These are phyloP conservation scores for Hypomyces perniciosus DNA, from an alignment of 2,329 filamentous ascomycete genomes.

Conservation along the genomic window DNA sequence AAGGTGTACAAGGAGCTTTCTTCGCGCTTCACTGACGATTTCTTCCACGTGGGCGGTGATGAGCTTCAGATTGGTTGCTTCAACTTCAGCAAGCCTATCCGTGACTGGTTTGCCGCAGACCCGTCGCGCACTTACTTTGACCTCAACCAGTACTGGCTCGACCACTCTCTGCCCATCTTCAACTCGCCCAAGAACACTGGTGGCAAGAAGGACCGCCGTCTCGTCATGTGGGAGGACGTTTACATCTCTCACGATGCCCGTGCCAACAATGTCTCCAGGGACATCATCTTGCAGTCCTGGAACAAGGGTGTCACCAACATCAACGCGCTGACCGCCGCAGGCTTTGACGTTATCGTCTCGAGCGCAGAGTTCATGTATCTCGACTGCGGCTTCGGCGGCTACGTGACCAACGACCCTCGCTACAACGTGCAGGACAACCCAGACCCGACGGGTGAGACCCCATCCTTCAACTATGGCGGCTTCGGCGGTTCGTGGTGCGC, in stretches of 20 bases:
- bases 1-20: slow-evolving; percentile 50
- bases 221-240: slow-evolving; percentile 55
- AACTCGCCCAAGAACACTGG: slow-evolving; percentile 15
- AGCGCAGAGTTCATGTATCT: slow-evolving; percentile 51
- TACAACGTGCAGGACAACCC: slow-evolving; percentile 51
- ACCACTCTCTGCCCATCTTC: slow-evolving; percentile 46
- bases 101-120: slow-evolving; percentile 44
- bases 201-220: slow-evolving; percentile 37
- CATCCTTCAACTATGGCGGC: slow-evolving; percentile 51
- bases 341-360: slow-evolving; percentile 52
- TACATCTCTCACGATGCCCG: slow-evolving; percentile 35
- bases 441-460: slow-evolving; percentile 26
- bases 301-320: slow-evolving; percentile 48
- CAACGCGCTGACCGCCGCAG: slow-evolving; percentile 41
- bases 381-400: slow-evolving; percentile 50
- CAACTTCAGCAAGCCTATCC: slow-evolving; percentile 47
- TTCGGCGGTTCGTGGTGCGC: slow-evolving; percentile 51
- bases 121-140: slow-evolving; percentile 38
- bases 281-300: slow-evolving; percentile 50
- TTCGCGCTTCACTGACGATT: slow-evolving; percentile 42
- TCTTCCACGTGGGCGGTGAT: slow-evolving; percentile 52
- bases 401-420: slow-evolving; percentile 47
- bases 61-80: slow-evolving; percentile 49
- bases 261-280: slow-evolving; percentile 41
- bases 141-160: slow-evolving; percentile 49